Evolutionary conservation across 495 filamentous ascomycete species (phyloP), one percentile per base, ranked within the genome.

Genomic region (Daldinia loculata): DNA sequence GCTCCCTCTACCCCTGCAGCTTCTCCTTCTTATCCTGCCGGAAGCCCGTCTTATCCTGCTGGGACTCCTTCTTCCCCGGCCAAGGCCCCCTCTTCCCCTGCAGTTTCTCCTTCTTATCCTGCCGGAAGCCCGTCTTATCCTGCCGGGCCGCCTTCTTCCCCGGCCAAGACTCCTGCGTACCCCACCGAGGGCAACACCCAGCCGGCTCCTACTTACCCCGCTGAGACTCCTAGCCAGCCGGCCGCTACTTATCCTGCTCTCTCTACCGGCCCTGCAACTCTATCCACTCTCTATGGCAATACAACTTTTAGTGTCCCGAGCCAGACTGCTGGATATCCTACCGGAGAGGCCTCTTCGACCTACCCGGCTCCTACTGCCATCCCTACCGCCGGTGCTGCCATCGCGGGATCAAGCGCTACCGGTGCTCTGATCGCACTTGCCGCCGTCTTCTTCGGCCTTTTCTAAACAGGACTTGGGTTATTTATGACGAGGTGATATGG

Each of bases 391-490:
- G 71, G 74, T 48, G 75, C 73, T 14, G 30, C 68, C 26, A 32
- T 56, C 43, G 48, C 74, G 11, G 70, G 71, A 24, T 53, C 63
- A 19, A 56, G 73, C 45, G 68, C 73, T 29, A 66, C 70, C 2
- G 75, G 75, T 51, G 68, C 56, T 39, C 19, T 76, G 14, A 59
- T 66, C 3, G 74, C 63, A 8, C 63, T 71, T 30, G 75, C 67
- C 5, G 75, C 74, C 48, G 48, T 76, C 43, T 74, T 57, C 67
- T 26, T 76, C 22, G 75, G 67, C 38, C 63, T 74, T 19, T 70
- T 77, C 56, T 77, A 76, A 72, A 41, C 41, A 9, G 12, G 11
- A 12, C 15, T 19, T 24, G 14, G 24, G 15, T 36, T 24, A 41
- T 57, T n/a, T 0, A 41, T 19, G 24, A 60, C 17, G 17, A 34